These are phyloP conservation scores for Solanum gandarillasii DNA, from an alignment of 257 asterid genomes.

Conservation along the genomic window DNA sequence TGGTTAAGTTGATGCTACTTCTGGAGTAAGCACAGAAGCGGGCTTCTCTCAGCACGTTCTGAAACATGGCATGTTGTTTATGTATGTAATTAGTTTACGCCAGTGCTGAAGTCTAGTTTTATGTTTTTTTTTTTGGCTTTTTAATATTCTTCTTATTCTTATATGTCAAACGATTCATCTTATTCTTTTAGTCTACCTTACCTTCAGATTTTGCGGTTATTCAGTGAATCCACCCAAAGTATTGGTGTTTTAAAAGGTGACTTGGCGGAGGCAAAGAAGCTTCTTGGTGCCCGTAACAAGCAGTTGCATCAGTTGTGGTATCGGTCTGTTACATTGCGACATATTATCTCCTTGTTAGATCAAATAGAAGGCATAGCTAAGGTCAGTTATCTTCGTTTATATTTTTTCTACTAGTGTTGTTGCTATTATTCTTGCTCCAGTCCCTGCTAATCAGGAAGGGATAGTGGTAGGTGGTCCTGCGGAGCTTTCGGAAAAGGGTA, in stretches of 20 bases:
- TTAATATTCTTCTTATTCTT: not conserved
- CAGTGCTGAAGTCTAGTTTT: not conserved
- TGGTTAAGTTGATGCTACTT: not conserved
- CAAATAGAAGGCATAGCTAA: conserved; percentile 98
- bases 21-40: not conserved
- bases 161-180: not conserved
- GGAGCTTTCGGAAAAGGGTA: not conserved
- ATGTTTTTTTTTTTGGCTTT: not conserved
- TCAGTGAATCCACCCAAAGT: conserved; percentile 92
- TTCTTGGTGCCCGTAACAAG: conserved; percentile 86
- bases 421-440: not conserved
- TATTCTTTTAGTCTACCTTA: not conserved
- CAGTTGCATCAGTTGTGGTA: conserved; percentile 98
- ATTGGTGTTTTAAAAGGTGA: conserved; percentile 73
- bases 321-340: conserved; percentile 96
- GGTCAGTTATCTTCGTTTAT: conserved; percentile 29
- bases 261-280: conserved; percentile 75
- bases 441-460: not conserved
- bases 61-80: not conserved
- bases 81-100: not conserved
- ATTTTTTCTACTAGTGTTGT: not conserved
- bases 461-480: not conserved
- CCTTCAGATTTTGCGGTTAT: conserved; percentile 86
- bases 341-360: conserved; percentile 84
- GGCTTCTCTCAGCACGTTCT: not conserved